These are phyloP conservation scores for Ogataea naganishii DNA, from an alignment of 805 yeast species.

Conservation along the genomic window DNA sequence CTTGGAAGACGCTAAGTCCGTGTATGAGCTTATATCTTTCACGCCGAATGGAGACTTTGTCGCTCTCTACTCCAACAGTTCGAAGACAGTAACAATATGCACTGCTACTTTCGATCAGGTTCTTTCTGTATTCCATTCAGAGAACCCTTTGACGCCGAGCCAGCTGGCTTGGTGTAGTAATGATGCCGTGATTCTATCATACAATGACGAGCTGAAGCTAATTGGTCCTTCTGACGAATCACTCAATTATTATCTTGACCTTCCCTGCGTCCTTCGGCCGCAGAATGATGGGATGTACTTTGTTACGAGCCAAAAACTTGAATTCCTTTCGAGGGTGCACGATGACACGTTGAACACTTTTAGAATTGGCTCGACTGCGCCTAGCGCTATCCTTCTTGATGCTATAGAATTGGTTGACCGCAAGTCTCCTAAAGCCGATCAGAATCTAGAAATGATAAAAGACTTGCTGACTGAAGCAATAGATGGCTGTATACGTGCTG, in stretches of 20 bases:
- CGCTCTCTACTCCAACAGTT: conserved; percentile 34
- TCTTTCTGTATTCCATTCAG: conserved; percentile 34
- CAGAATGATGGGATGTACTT: conserved; percentile 67
- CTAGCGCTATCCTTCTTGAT: conserved; percentile 77
- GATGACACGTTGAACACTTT: conserved; percentile 52
- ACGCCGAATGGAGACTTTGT: conserved; percentile 51
- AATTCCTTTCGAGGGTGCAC: conserved; percentile 58
- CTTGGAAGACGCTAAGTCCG: too few species aligned
- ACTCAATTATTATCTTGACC: conserved; percentile 42
- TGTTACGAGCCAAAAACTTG: conserved; percentile 47
- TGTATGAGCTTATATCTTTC: conserved; percentile 9
- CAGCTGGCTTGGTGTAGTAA: conserved; percentile 77
- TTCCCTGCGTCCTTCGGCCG: conserved; percentile 35
- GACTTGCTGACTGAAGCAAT: conserved; percentile 50
- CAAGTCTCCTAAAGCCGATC: conserved; percentile 76
- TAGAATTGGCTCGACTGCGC: conserved; percentile 74
- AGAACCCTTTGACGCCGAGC: conserved; percentile 25
- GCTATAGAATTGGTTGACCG: conserved; percentile 58
- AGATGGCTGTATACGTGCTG: conserved; percentile 61
- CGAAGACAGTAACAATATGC: conserved; percentile 39
- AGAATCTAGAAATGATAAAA: conserved; percentile 52
- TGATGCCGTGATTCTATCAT: conserved; percentile 62
- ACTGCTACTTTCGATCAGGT: conserved; percentile 36
- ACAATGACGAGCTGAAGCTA: conserved; percentile 54
- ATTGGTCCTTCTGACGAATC: conserved; percentile 63